A percentile compares a stretch with the other conserved stretches of the same genome.
phyloP scores from a whole-genome alignment of 345 rosid genomes.

The Acer yangbiense region DNA sequence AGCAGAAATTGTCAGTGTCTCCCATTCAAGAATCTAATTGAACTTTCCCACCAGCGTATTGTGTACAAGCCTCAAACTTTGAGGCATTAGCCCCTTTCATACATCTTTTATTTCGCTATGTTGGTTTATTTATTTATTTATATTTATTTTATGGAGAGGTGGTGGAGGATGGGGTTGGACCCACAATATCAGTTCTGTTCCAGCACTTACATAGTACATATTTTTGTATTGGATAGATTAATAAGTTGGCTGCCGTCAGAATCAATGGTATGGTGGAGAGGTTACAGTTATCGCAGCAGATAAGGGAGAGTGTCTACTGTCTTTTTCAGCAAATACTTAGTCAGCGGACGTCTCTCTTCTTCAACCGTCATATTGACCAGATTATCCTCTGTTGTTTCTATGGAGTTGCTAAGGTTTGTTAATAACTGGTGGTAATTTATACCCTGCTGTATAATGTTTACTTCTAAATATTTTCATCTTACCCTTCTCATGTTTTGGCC shows the following conservation, averaged over 20 bases:
- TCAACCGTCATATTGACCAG: constrained; percentile 84
- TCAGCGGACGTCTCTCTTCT: constrained; percentile 66
- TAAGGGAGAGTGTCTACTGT: constrained; percentile 67
- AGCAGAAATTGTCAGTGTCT: not conserved
- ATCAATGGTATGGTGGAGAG: constrained; percentile 84
- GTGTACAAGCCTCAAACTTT: constrained; percentile 5
- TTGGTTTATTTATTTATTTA: not conserved
- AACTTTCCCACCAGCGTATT: not conserved
- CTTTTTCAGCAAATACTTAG: constrained; percentile 72
- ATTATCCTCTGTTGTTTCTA: constrained; percentile 89
- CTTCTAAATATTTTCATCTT: constrained; percentile 20
- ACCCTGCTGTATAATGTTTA: constrained; percentile 10
- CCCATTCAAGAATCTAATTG: not conserved
- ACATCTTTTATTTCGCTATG: not conserved
- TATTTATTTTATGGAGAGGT: not conserved
- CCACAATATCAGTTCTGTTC: constrained; percentile 4
- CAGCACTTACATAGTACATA: constrained; percentile 10
- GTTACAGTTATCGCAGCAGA: constrained; percentile 73
- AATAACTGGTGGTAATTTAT: not conserved
- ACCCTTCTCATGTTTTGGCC: constrained; percentile 27
- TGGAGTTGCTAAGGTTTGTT: constrained; percentile 76
- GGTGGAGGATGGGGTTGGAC: not conserved
- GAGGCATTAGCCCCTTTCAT: constrained; percentile 1
- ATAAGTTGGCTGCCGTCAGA: constrained; percentile 84
- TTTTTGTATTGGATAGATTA: constrained; percentile 48